Percentiles rank a stretch among this genome's conserved stretches.
Conservation (phyloP, 2,329 filamentous ascomycete genomes). For the Sporothrix curviconia region DNA sequence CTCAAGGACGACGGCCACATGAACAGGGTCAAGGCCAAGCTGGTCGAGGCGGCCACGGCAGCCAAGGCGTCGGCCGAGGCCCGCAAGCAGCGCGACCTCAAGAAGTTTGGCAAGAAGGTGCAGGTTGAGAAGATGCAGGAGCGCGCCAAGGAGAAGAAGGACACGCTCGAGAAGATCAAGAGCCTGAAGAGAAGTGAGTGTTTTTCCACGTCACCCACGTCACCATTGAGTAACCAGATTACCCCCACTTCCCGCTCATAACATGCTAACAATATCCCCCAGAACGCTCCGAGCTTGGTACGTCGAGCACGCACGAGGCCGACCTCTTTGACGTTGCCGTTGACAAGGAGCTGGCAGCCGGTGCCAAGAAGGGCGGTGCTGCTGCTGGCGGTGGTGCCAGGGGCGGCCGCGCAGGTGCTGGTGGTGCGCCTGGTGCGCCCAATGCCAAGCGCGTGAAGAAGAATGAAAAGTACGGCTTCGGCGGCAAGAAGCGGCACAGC, state of each 20-base stretch:
- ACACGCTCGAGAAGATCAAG: slow-evolving; percentile 93
- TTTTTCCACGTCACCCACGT: no score
- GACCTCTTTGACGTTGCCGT: slow-evolving; percentile 89
- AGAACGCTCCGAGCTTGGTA: slow-evolving; percentile 76
- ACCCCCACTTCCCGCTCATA: no score
- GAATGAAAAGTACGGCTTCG: slow-evolving; percentile 89
- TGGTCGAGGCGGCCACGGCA: slow-evolving; percentile 82
- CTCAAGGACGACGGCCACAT: slow-evolving; percentile 98
- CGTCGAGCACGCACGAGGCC: slow-evolving; percentile 64
- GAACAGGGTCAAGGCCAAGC: slow-evolving; percentile 89
- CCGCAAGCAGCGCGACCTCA: slow-evolving; percentile 83
- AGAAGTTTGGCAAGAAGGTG: slow-evolving; percentile 99
- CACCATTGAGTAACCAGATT: no score
- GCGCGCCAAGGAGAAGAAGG: slow-evolving; percentile 82
- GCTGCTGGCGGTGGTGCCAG: slow-evolving; percentile 7
- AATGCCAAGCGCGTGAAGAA: slow-evolving; percentile 84
- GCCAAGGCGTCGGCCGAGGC: slow-evolving; percentile 93
- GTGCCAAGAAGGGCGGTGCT: slow-evolving; percentile 18
- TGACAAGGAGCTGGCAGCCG: slow-evolving; percentile 54
- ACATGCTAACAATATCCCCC: slow-evolving; percentile 20
- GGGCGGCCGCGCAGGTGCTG: slow-evolving; percentile 24
- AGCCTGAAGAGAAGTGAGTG: slow-evolving; percentile 96
- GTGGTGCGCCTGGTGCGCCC: slow-evolving; percentile 32
- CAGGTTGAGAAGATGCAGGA: slow-evolving; percentile 95
- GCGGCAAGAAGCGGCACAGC: slow-evolving; percentile 84